Conservation (phyloP, 2,329 filamentous ascomycete species). For the Botrytis galanthina region DNA sequence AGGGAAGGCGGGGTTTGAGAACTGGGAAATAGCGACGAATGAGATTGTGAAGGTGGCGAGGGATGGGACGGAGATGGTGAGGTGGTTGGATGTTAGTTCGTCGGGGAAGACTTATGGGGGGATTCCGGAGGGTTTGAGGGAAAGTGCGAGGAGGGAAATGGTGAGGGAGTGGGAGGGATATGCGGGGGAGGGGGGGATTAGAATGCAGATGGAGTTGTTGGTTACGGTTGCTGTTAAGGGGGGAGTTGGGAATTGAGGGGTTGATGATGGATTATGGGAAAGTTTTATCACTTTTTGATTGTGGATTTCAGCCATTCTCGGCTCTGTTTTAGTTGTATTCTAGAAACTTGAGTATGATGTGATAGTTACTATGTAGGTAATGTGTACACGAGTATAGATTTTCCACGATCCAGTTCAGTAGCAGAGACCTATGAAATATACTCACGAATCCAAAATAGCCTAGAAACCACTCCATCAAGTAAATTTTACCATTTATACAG, state of each 20-base stretch:
- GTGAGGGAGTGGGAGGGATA: conserved; percentile 21
- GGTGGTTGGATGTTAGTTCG: conserved; percentile 23
- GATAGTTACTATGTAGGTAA: background rate
- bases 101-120: conserved; percentile 23
- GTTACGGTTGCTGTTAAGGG: conserved; percentile 23
- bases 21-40: conserved; percentile 16
- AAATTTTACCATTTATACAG: too few species aligned
- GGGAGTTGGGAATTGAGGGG: background rate
- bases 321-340: background rate
- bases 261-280: background rate
- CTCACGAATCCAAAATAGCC: background rate
- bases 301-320: accelerated
- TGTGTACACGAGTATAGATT: background rate
- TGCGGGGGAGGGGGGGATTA: conserved; percentile 17
- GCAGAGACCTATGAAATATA: background rate
- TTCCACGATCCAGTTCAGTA: background rate
- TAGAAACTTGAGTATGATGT: background rate
- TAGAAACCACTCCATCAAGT: background rate
- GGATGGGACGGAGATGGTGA: conserved; percentile 18
- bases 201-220: conserved; percentile 25
- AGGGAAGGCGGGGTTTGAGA: conserved; percentile 12
- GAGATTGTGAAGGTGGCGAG: conserved; percentile 20
- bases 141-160: conserved; percentile 21
- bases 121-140: conserved; percentile 18
- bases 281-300: background rate